Evolutionary conservation across 2,329 filamentous ascomycete species (phyloP), one percentile per base, ranked within the genome.

Genomic region (Bipolaris gigantea): DNA sequence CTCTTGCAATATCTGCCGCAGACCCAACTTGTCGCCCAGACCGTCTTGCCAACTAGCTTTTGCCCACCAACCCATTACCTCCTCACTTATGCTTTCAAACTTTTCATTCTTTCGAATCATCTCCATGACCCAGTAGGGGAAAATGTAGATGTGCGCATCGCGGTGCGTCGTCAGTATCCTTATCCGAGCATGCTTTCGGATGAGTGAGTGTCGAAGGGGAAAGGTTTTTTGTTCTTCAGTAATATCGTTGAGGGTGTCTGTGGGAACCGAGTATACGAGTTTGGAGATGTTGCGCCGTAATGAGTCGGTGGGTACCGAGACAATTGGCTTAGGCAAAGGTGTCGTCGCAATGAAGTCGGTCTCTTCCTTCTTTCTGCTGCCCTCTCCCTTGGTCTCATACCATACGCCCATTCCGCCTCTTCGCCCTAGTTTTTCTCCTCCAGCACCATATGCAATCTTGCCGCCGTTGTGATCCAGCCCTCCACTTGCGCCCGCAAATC

Each of bases 1-100:
- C 53, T 70, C 78, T 13, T 82, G 79, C 45, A 94, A 80, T 4
- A 93, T 83, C 40, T 87, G 80, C 45, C 83, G 78, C 48, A 96
- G 77, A 1, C 86, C 84, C 7, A 97, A 81, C 74, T 96, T 97
- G 47, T 89, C 85, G 0, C 84, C 85, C 3, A 97, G 79, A 0
- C 90, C 89, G 3, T 83, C 80, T 73, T 97, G 92, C 94, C 94
- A 99, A 50, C 87, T 86, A 0, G 93, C 86, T 73, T 97, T 97
- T 32, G 92, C 90, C 92, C 92, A 96, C 89, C 90, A 96, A 6
- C 92, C 92, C 15, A 97, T 80, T 5, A 97, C 85, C 67, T 97
- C 93, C 73, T 97, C 93, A 30, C 89, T 89, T 43, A 99, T 86
- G 51, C 88, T 95, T 65, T 96, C 90, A 59, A 99, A 85, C 10